Conservation (phyloP, 129 eudicot genomes). For the Pseudognaphalium luteoalbum region DNA sequence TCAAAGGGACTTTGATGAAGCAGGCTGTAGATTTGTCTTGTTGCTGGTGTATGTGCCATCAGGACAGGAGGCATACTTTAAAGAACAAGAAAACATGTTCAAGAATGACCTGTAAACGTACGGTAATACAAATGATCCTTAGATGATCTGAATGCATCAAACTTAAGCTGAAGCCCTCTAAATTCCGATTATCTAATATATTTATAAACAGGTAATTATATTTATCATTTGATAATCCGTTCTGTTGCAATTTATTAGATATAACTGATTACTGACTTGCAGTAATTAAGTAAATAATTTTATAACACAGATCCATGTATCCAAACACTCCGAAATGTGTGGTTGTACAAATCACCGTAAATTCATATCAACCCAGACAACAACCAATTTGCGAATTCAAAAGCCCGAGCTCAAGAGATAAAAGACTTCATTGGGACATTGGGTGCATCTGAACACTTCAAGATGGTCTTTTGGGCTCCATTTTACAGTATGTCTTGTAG, state of each 20-base stretch:
- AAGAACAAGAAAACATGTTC: constrained; percentile 2
- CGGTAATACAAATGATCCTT: not conserved
- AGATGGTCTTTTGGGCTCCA: not conserved
- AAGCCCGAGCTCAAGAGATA: not conserved
- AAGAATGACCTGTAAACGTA: not conserved
- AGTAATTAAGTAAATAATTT: no score
- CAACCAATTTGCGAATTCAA: not conserved
- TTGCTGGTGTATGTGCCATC: constrained; percentile 17
- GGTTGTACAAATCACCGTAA: no score
- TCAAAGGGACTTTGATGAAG: constrained; percentile 32
- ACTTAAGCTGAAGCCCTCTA: not conserved
- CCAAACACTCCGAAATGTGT: not conserved
- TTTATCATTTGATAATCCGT: not conserved
- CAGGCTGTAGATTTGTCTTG: constrained; percentile 41
- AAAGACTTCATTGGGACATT: no score
- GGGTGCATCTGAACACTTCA: no score
- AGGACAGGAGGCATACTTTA: not conserved
- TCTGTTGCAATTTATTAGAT: not conserved
- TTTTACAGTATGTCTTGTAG: not conserved
- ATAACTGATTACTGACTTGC: not conserved
- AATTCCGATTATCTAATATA: not conserved
- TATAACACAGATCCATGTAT: not conserved
- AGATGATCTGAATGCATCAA: not conserved
- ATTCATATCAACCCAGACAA: not conserved
- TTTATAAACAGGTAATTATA: not conserved